phyloP scores from a whole-genome alignment of 176 grass and related monocot genomes.

The Musa beccarii region DNA sequence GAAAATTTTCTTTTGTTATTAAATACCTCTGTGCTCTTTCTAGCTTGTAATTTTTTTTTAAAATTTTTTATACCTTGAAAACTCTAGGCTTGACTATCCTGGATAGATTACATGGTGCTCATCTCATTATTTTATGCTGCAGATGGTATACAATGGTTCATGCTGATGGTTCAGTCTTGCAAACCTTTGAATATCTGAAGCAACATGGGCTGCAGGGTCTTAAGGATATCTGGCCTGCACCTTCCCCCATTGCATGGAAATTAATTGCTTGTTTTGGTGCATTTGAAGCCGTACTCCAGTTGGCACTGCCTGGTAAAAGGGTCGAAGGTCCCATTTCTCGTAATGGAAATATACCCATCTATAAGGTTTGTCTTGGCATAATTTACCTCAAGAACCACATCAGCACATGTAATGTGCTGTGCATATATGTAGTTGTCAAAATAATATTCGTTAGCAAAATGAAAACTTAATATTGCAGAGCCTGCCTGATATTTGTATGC shows the following conservation, averaged over 20 bases:
- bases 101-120: background rate
- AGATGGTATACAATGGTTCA: slow-evolving; percentile 99
- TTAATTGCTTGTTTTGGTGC: slow-evolving; percentile 84
- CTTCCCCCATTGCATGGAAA: slow-evolving; percentile 62
- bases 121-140: slow-evolving; percentile 6
- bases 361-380: slow-evolving; percentile 54
- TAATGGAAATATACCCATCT: slow-evolving; percentile 64
- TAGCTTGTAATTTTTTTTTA: background rate
- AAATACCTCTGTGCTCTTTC: background rate
- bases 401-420: background rate
- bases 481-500: background rate
- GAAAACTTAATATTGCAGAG: background rate
- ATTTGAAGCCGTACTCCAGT: slow-evolving; percentile 85
- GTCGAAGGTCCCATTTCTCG: slow-evolving; percentile 76
- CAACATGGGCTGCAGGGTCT: slow-evolving; percentile 60
- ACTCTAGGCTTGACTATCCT: background rate
- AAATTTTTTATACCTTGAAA: background rate
- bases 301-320: slow-evolving; percentile 81
- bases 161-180: slow-evolving; percentile 77
- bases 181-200: slow-evolving; percentile 62
- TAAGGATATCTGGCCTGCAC: slow-evolving; percentile 69
- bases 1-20: background rate
- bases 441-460: background rate
- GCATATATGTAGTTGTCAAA: background rate
- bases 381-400: background rate